Evolutionary conservation across 1,284 basidiomycete species (phyloP), one percentile per base, ranked within the genome.

Genomic region (Cutaneotrichosporon sp.): DNA sequence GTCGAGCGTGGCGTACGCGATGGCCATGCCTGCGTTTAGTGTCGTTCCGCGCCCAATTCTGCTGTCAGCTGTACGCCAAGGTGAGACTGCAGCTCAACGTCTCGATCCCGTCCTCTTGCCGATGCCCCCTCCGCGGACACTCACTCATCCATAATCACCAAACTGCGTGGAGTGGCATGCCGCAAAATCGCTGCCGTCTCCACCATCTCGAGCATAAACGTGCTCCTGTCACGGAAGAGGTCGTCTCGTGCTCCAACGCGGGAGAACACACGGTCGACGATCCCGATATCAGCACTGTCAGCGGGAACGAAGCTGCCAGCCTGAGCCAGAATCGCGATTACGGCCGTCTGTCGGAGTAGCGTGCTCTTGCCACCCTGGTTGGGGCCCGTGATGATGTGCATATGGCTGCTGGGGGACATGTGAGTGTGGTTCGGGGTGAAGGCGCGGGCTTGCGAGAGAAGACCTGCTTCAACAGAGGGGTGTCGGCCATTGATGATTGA

Each of bases 321-420:
- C 72, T 99, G 94, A 0, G 93, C 94, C 2, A 99, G 79, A 54
- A 98, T 87, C 8, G 86, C 79, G 47, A 97, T 87, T 24, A 98
- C 79, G 4, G 94, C 96, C 0, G 84, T 88, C 70, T 97, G 93
- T 14, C 94, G 87, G 17, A 99, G 80, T 27, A 90, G 80, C 0
- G 94, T 97, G 1, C 89, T 93, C 74, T 99, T 97, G 45, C 79
- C 79, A 37, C 89, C 90, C 90, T 97, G 97, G 67, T 97, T 97
- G 0, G 94, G 94, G 0, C 94, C 94, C 1, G 93, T 97, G 61
- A 97, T 87, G 45, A 96, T 70, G 54, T 84, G 79, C 4, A 97
- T 66, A 22, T 82, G 82, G 10, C 84, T 82, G 6, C 75, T 65
- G 1, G 81, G 76, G 3, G 78, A 75, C 68, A 96, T 79, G 19